These are phyloP conservation scores for Aspergillus coremiiformis DNA, from an alignment of 495 filamentous ascomycete species.

Conservation along the genomic window DNA sequence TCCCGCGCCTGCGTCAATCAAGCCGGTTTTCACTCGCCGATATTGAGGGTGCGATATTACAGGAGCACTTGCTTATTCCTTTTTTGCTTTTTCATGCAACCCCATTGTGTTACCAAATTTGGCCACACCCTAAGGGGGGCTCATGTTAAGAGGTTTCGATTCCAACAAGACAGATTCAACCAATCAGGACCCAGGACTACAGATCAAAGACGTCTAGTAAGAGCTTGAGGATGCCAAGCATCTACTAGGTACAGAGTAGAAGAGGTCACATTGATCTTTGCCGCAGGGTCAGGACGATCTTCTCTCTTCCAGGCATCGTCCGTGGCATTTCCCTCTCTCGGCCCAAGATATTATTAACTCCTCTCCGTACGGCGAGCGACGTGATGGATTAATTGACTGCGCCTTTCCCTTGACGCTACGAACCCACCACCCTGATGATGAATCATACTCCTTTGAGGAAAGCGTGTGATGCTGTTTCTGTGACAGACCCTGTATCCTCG, in stretches of 20 bases:
- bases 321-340: constrained; percentile 5
- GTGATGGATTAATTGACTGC: neutral
- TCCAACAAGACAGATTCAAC: neutral
- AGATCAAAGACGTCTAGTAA: constrained; percentile 1
- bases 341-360: neutral
- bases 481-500: neutral
- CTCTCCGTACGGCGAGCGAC: neutral
- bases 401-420: constrained; percentile 10
- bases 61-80: neutral
- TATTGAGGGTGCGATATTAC: neutral
- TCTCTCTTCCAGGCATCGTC: constrained; percentile 4
- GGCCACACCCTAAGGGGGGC: neutral
- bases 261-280: constrained; percentile 11
- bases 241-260: too few relatives aligned
- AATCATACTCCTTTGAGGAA: constrained; percentile 7
- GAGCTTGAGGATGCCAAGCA: constrained; percentile 15
- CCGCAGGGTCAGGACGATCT: constrained; percentile 4
- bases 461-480: neutral
- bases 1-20: neutral
- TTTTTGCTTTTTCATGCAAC: neutral
- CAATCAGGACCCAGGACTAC: neutral
- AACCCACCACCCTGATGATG: neutral
- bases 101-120: neutral
- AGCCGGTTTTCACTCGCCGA: constrained; percentile 1
- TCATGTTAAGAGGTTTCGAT: constrained; percentile 10